Conservation (phyloP, 1,139 yeast genomes). For the Yamadazyma triangularis region DNA sequence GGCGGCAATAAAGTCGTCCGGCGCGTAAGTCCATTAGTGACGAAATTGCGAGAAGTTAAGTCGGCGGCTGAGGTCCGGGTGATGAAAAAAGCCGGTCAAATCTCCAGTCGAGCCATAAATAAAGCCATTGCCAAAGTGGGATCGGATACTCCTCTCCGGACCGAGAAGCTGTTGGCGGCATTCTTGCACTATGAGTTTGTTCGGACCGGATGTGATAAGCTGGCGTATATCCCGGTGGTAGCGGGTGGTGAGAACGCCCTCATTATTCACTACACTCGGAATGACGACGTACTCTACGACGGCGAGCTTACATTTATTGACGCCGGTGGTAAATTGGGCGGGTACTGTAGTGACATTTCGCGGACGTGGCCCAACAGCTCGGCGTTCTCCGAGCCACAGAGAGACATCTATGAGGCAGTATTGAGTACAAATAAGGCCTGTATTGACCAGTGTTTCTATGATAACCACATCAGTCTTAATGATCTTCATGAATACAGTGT, state of each 20-base stretch:
- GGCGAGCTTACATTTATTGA: conserved; percentile 90
- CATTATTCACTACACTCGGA: conserved; percentile 86
- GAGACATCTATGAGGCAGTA: conserved; percentile 84
- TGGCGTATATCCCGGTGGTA: conserved; percentile 93
- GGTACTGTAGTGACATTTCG: conserved; percentile 93
- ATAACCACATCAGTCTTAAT: conserved; percentile 53
- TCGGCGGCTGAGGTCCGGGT: conserved; percentile 71
- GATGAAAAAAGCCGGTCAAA: conserved; percentile 78
- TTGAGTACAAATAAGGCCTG: conserved; percentile 77
- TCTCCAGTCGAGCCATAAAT: conserved; percentile 80
- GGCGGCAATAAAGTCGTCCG: conserved; percentile 30
- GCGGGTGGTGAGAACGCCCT: conserved; percentile 89
- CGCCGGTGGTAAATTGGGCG: conserved; percentile 93
- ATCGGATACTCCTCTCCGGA: conserved; percentile 40
- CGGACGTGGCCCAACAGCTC: conserved; percentile 90
- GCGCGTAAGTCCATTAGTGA: conserved; percentile 46
- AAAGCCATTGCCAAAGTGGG: conserved; percentile 66
- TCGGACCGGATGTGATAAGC: conserved; percentile 81
- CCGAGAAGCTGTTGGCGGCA: conserved; percentile 79
- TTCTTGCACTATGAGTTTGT: conserved; percentile 79
- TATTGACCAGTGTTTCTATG: conserved; percentile 60
- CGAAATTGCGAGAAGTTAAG: conserved; percentile 63
- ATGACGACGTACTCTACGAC: conserved; percentile 68
- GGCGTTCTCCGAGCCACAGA: conserved; percentile 71
- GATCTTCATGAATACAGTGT: conserved; percentile 76